Evolutionary conservation across 2,329 filamentous ascomycete genomes (phyloP).

Genomic region (Xylariaceae sp.): DNA sequence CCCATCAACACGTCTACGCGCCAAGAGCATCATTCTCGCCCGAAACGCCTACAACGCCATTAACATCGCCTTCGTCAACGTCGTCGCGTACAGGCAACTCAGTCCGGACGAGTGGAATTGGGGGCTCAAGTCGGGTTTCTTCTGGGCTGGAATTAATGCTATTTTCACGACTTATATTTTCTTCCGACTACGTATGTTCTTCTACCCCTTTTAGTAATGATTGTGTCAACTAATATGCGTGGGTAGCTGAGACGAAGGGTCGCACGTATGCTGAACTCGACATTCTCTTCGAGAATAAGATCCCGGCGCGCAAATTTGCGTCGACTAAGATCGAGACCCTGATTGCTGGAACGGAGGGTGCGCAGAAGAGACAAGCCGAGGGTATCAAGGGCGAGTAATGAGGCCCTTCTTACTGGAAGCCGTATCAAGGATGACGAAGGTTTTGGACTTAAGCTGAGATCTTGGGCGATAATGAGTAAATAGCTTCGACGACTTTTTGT

Average conservation of each 20-base stretch:
- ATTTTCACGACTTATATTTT: slow-evolving; percentile 40
- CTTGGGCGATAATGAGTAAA: background rate
- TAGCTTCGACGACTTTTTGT: background rate
- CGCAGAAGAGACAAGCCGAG: slow-evolving; percentile 28
- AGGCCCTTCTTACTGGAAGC: background rate
- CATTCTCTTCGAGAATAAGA: slow-evolving; percentile 39
- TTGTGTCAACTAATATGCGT: background rate
- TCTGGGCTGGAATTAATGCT: slow-evolving; percentile 37
- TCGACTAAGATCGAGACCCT: slow-evolving; percentile 30
- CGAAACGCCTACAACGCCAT: slow-evolving; percentile 41
- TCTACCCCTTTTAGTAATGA: background rate
- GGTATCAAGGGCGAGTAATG: slow-evolving; percentile 14
- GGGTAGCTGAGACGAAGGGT: slow-evolving; percentile 33
- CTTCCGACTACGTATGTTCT: slow-evolving; percentile 40
- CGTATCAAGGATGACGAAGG: background rate
- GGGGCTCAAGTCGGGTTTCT: slow-evolving; percentile 38
- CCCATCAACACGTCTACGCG: slow-evolving; percentile 40
- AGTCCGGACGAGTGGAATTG: slow-evolving; percentile 35
- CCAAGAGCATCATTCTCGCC: slow-evolving; percentile 43
- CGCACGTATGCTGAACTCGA: slow-evolving; percentile 46
- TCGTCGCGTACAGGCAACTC: slow-evolving; percentile 36
- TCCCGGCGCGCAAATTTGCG: slow-evolving; percentile 35
- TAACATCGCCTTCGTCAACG: slow-evolving; percentile 38
- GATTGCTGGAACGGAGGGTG: slow-evolving; percentile 26
- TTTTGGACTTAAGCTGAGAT: background rate